Percentiles rank a stretch among this genome's conserved stretches.
Conservation (phyloP, 2,329 filamentous ascomycete species). For the Neonectria punicea region DNA sequence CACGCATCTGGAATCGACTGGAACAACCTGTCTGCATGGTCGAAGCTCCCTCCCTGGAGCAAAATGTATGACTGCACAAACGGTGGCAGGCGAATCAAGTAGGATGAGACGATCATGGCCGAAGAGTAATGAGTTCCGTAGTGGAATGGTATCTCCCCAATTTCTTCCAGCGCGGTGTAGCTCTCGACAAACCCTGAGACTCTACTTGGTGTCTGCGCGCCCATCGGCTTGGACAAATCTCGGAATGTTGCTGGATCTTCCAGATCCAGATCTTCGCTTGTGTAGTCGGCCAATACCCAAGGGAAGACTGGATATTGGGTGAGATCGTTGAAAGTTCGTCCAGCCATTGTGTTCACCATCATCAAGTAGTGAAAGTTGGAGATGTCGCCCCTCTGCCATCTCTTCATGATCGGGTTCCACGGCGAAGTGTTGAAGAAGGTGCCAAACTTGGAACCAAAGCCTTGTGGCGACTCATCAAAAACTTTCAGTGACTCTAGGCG, state of each 20-base stretch:
- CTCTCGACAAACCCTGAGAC: slow-evolving; percentile 84
- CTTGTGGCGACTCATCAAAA: slow-evolving; percentile 67
- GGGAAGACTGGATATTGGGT: slow-evolving; percentile 99
- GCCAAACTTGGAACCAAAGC: slow-evolving; percentile 87
- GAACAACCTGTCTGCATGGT: slow-evolving; percentile 95
- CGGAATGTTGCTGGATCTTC: slow-evolving; percentile 86
- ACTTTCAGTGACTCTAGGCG: slow-evolving; percentile 85
- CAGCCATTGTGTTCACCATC: slow-evolving; percentile 97
- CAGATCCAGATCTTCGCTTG: slow-evolving; percentile 90
- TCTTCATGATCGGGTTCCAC: slow-evolving; percentile 85
- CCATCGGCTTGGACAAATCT: slow-evolving; percentile 96
- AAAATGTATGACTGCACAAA: slow-evolving; percentile 96
- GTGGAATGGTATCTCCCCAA: slow-evolving; percentile 93
- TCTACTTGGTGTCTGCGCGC: slow-evolving; percentile 81
- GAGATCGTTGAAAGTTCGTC: slow-evolving; percentile 95
- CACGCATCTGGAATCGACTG: slow-evolving; percentile 92
- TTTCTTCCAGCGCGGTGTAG: slow-evolving; percentile 89
- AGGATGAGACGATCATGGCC: slow-evolving; percentile 98
- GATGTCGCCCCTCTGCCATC: slow-evolving; percentile 93
- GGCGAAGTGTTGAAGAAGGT: slow-evolving; percentile 89
- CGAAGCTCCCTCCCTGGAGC: slow-evolving; percentile 94
- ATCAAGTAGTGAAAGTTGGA: slow-evolving; percentile 99
- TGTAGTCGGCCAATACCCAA: slow-evolving; percentile 96
- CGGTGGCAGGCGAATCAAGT: slow-evolving; percentile 92
- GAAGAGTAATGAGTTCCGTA: slow-evolving; percentile 99